phyloP scores from a whole-genome alignment of 2,329 filamentous ascomycete genomes.

The Apiospora phragmitis region DNA sequence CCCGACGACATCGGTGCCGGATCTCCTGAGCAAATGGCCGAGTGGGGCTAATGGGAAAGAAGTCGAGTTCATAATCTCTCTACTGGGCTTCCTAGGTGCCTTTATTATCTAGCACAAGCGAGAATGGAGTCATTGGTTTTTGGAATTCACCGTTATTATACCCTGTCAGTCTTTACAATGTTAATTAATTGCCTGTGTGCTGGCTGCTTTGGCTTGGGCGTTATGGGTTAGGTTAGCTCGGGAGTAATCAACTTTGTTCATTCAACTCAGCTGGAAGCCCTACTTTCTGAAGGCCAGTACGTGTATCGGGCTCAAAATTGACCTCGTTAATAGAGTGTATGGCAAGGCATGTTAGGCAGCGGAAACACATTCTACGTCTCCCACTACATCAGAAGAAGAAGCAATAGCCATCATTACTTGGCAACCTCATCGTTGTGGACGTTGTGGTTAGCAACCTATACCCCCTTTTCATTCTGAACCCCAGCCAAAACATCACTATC shows the following conservation, averaged over 20 bases:
- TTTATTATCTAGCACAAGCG: background rate
- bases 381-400: no score
- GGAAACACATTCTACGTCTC: no score
- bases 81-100: background rate
- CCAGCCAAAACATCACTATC: no score
- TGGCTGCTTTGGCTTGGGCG: background rate
- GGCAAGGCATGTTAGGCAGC: no score
- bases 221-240: background rate
- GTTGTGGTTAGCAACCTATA: no score
- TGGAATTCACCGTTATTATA: background rate
- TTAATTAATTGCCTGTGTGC: background rate
- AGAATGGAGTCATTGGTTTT: background rate
- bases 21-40: background rate
- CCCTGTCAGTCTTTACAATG: background rate
- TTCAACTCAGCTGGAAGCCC: background rate
- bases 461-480: no score
- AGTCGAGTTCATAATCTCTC: background rate
- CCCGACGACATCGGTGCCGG: background rate
- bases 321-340: no score
- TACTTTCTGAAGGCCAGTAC: background rate
- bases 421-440: no score
- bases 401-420: no score
- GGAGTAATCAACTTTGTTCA: background rate
- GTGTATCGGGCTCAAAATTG: background rate
- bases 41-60: background rate